A percentile compares a stretch with the other conserved stretches of the same genome.
Evolutionary conservation across 345 rosid genomes (phyloP).

Genomic region (Salix dunnii): DNA sequence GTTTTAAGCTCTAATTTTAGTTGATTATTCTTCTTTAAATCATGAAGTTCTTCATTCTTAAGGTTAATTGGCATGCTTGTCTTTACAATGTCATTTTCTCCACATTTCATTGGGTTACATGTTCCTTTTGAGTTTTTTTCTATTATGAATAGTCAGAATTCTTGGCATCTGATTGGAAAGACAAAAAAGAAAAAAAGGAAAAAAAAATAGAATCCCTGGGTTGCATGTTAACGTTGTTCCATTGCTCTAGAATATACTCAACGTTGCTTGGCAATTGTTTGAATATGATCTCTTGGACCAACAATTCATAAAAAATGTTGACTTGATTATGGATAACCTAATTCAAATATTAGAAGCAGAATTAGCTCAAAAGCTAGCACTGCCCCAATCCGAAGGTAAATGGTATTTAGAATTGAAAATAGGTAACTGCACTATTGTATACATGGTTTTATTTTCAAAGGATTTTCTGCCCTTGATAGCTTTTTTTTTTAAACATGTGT

Average conservation of each 20-base stretch:
- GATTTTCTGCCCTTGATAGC: not conserved
- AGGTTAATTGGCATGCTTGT: not conserved
- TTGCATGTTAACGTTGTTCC: not conserved
- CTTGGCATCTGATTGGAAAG: not conserved
- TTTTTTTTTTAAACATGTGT: not conserved
- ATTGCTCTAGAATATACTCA: not conserved
- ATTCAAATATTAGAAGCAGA: not conserved
- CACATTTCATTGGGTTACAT: not conserved
- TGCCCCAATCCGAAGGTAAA: not conserved
- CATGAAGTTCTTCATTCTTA: not conserved
- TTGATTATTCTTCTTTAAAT: not conserved
- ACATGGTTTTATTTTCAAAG: not conserved
- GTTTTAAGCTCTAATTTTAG: slow-evolving; percentile 5
- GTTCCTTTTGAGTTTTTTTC: not conserved
- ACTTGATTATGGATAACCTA: too few relatives aligned
- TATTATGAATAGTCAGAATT: not conserved
- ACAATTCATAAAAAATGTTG: not conserved
- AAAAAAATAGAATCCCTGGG: not conserved
- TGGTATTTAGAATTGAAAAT: not conserved
- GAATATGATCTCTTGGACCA: not conserved
- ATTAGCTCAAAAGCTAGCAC: not conserved
- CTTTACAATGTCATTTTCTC: not conserved
- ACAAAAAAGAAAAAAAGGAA: not conserved
- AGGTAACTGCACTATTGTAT: not conserved
- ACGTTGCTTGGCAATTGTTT: not conserved